Conservation (phyloP, 2,329 filamentous ascomycete genomes). For the Nannizzia gypsea region DNA sequence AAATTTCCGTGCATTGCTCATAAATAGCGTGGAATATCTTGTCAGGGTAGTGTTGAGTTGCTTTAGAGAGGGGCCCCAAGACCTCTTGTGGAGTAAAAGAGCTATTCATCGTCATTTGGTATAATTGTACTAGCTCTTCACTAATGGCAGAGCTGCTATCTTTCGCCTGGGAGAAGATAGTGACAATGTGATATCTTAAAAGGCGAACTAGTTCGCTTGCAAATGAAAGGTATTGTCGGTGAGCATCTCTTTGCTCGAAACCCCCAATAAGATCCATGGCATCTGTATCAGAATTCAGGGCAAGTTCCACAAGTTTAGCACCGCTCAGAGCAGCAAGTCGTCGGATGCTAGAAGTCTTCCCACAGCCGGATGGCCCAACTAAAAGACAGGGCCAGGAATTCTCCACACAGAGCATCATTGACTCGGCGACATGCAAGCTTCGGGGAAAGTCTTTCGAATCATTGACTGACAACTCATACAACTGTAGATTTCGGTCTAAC, state of each 20-base stretch:
- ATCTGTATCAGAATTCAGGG: conserved; percentile 89
- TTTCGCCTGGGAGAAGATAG: conserved; percentile 19
- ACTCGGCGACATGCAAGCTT: conserved; percentile 62
- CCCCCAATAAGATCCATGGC: conserved; percentile 95
- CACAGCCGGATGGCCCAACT: conserved; percentile 71
- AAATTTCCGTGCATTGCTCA: conserved; percentile 39
- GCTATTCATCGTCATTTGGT: conserved; percentile 21
- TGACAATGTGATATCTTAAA: conserved; percentile 35
- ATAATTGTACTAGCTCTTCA: conserved; percentile 23
- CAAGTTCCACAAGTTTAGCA: conserved; percentile 64
- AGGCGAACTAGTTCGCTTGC: conserved; percentile 43
- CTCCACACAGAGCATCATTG: conserved; percentile 73
- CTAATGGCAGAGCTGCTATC: conserved; percentile 14
- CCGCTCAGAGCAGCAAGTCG: conserved; percentile 72
- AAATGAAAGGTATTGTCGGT: conserved; percentile 56
- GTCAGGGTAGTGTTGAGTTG: conserved; percentile 33
- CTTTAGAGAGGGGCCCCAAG: conserved; percentile 22
- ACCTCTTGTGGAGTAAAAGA: conserved; percentile 23
- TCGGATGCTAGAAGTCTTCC: conserved; percentile 70
- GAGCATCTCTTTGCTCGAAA: conserved; percentile 84
- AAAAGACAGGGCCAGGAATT: conserved; percentile 82
- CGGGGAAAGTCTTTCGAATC: conserved; percentile 26
- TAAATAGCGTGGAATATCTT: conserved; percentile 40
- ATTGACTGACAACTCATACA: conserved; percentile 27
- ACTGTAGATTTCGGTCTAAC: conserved; percentile 45